Evolutionary conservation across 1,284 basidiomycete genomes (phyloP).

Genomic region (Cryptococcus hybrid): DNA sequence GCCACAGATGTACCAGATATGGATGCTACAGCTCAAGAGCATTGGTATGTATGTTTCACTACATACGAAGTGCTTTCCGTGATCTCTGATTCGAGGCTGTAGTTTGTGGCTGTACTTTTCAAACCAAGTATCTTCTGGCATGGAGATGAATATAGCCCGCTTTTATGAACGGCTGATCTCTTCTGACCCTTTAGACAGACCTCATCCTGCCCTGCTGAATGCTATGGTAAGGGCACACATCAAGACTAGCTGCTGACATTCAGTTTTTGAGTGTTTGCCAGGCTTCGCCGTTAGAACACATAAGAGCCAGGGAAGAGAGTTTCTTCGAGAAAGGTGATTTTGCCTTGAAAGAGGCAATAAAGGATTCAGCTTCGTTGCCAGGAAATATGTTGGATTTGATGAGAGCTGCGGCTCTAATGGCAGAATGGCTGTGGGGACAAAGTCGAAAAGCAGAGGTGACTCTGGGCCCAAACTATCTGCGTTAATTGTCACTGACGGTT

Average conservation of each 20-base stretch:
- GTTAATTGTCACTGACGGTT: neutral
- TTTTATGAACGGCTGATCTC: conserved; percentile 13
- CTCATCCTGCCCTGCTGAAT: conserved; percentile 10
- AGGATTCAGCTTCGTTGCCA: neutral
- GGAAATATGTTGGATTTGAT: conserved; percentile 10
- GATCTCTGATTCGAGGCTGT: neutral
- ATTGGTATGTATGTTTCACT: conserved; percentile 4
- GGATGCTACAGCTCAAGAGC: conserved; percentile 3
- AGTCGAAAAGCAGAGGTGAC: conserved; percentile 11
- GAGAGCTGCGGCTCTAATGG: conserved; percentile 7
- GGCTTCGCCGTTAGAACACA: conserved; percentile 7
- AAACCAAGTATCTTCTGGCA: conserved; percentile 4
- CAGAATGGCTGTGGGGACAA: conserved; percentile 10
- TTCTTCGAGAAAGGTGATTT: conserved; percentile 9
- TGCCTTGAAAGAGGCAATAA: conserved; percentile 5
- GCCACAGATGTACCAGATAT: neutral
- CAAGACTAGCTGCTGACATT: neutral
- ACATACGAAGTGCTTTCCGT: neutral
- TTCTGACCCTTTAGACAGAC: neutral
- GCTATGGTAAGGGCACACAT: conserved; percentile 9
- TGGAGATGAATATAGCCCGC: conserved; percentile 14
- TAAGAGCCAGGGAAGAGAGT: conserved; percentile 2
- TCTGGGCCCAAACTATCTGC: neutral
- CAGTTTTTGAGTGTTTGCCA: neutral
- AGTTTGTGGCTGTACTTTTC: conserved; percentile 17